phyloP scores from a whole-genome alignment of 176 grass and related monocot species.

The Tillandsia fasciculata region DNA sequence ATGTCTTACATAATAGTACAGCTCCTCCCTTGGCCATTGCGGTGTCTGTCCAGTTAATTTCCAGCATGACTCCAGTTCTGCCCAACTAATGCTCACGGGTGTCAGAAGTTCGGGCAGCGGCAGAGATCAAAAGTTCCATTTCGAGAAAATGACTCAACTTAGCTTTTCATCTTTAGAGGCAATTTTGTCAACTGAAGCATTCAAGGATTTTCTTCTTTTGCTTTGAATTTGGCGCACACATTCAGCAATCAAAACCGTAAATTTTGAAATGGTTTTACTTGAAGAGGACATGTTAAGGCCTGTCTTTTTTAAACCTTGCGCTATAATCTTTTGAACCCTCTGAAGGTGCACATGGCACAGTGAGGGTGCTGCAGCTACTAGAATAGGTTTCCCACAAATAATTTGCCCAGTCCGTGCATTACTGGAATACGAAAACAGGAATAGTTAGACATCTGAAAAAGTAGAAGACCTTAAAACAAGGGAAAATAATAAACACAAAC shows the following conservation, averaged over 20 bases:
- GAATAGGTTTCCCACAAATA: conserved; percentile 54
- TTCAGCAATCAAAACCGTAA: conserved; percentile 61
- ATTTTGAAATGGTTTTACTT: conserved; percentile 42
- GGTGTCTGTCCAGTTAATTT: not conserved
- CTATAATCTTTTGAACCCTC: conserved; percentile 44
- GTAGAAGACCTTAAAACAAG: not conserved
- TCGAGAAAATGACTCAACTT: conserved; percentile 18
- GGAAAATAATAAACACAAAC: not conserved
- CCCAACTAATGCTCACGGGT: conserved; percentile 8
- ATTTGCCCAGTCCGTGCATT: conserved; percentile 42
- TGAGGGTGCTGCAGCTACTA: conserved; percentile 57
- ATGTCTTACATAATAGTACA: not conserved
- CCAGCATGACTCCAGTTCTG: not conserved
- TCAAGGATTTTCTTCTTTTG: conserved; percentile 40
- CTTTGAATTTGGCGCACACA: conserved; percentile 71
- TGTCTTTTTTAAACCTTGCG: conserved; percentile 59
- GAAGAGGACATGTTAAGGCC: conserved; percentile 46
- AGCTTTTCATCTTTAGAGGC: conserved; percentile 39
- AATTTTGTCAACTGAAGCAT: conserved; percentile 18
- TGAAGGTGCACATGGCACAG: conserved; percentile 58
- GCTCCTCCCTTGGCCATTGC: not conserved
- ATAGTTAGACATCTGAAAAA: not conserved
- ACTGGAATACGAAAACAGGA: conserved; percentile 28
- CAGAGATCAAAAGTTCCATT: not conserved
- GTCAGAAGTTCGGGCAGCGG: conserved; percentile 19